Percentiles rank a stretch among this genome's conserved stretches.
Conservation (phyloP, 2,329 filamentous ascomycete species). For the Colletotrichum nymphaeae region DNA sequence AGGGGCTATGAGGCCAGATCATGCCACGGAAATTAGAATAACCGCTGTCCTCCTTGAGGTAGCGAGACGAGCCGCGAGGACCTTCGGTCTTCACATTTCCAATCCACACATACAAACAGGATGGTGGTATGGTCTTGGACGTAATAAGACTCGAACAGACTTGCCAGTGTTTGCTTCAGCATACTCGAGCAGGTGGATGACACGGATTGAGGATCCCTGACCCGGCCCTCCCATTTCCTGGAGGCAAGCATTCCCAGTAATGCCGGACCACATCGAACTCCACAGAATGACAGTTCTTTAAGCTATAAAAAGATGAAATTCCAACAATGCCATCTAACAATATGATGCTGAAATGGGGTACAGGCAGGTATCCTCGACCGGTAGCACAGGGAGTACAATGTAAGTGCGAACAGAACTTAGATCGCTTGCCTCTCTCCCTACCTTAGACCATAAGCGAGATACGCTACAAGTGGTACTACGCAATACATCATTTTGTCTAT, state of each 20-base stretch:
- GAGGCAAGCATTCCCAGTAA: background rate
- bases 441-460: background rate
- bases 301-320: background rate
- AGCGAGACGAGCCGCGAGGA: no score
- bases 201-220: background rate
- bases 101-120: background rate
- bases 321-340: no score
- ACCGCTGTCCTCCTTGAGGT: background rate
- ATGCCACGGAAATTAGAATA: background rate
- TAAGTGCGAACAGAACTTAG: background rate
- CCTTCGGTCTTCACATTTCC: background rate
- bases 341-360: background rate
- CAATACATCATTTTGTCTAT: background rate
- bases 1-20: background rate
- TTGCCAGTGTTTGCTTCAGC: background rate
- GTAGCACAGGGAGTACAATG: background rate
- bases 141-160: background rate
- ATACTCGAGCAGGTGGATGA: background rate
- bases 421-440: background rate
- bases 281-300: background rate
- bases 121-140: background rate
- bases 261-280: background rate
- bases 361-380: background rate
- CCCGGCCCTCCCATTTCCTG: background rate
- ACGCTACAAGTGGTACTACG: background rate